Conservation (phyloP, 257 asterid genomes). For the Lantana camara region DNA sequence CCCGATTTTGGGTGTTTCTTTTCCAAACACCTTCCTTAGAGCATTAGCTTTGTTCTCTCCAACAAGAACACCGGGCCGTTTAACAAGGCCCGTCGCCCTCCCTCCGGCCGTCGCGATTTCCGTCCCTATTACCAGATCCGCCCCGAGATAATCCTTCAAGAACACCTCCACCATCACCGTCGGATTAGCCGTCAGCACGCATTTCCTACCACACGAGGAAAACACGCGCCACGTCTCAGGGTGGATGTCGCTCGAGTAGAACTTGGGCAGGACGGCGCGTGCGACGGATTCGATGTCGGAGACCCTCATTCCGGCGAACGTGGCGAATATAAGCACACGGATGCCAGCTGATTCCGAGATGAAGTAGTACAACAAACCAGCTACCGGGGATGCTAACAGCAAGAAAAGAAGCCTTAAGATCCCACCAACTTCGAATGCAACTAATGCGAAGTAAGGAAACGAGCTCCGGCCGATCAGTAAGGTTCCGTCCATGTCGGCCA, state of each 20-base stretch:
- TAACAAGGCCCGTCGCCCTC: slow-evolving; percentile 65
- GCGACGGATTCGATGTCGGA: slow-evolving; percentile 64
- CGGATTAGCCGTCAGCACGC: slow-evolving; percentile 72
- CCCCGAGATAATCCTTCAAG: slow-evolving; percentile 61
- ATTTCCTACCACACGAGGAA: slow-evolving; percentile 61
- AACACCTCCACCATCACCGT: slow-evolving; percentile 72
- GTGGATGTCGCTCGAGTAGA: slow-evolving; percentile 61
- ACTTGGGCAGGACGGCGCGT: slow-evolving; percentile 70
- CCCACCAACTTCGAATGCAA: slow-evolving; percentile 83
- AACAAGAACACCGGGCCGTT: slow-evolving; percentile 53
- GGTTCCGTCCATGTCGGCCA: slow-evolving; percentile 68
- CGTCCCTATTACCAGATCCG: slow-evolving; percentile 71
- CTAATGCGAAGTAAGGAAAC: slow-evolving; percentile 72
- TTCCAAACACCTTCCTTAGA: slow-evolving; percentile 34
- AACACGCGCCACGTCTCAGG: slow-evolving; percentile 76
- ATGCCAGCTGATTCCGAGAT: slow-evolving; percentile 67
- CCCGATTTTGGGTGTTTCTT: slow-evolving; percentile 45
- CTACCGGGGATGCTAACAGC: slow-evolving; percentile 57
- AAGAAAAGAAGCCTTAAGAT: slow-evolving; percentile 57
- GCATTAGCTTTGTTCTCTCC: slow-evolving; percentile 58
- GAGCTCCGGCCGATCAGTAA: slow-evolving; percentile 61
- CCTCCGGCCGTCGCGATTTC: slow-evolving; percentile 53
- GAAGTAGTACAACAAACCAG: slow-evolving; percentile 57
- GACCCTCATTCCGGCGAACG: slow-evolving; percentile 58
- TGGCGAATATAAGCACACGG: slow-evolving; percentile 54